Evolutionary conservation across 305 asterid genomes (phyloP), one percentile per base, ranked within the genome.

Genomic region (Fraxinus angustifolia): DNA sequence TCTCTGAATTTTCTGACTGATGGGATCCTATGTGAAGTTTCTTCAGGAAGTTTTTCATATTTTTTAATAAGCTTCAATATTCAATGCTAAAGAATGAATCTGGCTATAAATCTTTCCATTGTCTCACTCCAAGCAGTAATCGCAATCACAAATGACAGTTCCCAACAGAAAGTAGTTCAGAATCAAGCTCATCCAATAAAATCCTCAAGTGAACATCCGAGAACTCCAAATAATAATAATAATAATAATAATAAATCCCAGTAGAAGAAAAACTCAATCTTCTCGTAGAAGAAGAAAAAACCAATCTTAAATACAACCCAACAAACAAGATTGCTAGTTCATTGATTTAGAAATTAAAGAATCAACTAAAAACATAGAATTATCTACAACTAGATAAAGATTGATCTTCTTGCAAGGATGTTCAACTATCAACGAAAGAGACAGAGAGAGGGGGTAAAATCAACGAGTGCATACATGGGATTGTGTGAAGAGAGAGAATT

Each of bases 11-110:
- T 78, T 90, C 97, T 34, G 89, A 85, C 17, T 93, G 97, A 78
- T 85, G 92, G 80, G 95, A 89, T 84, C 94, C 96, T 82, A 82
- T 88, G 80, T 92, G 94, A 73, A 95, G 92, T 77, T 91, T 95
- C 92, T 92, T 95, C 42, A 95, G 88, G 80, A 95, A 79, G 80
- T 88, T 93, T 85, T 92, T 95, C 99, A 95, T 95, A 72, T 81
- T 74, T 86, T 81, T 73, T 82, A 86, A 83, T 58, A 70, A 83
- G 50, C 87, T 67, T 36, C 65, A 75, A 78, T 78, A 67, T 79
- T 56, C 88, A 85, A 84, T 89, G 90, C 91, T 90, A 93, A 45
- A 88, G 88, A 75, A 87, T 78, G 84, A 82, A 78, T 75, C 87
- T 74, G 81, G 71, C 85, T 85, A 81, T 80, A 84, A 91, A 88